A percentile compares a stretch with the other conserved stretches of the same genome.
phyloP scores from a whole-genome alignment of 345 rosid species.

The Eucalyptus grandis region DNA sequence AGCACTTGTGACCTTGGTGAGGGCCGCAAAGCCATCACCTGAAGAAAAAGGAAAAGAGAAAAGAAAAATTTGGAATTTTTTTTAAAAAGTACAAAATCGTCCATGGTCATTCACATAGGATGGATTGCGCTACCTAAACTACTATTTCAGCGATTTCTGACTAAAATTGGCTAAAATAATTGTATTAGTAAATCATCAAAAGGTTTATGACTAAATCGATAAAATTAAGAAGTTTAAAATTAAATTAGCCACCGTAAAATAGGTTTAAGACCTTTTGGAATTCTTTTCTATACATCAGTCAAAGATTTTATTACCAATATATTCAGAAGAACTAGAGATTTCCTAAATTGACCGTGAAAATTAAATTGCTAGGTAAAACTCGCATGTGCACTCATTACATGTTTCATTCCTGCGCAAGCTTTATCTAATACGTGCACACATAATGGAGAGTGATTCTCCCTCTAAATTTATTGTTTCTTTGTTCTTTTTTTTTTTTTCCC shows the following conservation, averaged over 20 bases:
- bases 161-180: not conserved
- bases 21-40: not conserved
- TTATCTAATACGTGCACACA: not conserved
- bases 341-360: not conserved
- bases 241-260: not conserved
- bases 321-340: not conserved
- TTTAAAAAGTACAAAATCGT: not conserved
- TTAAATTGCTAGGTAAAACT: not conserved
- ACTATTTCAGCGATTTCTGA: accelerated
- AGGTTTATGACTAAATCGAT: not conserved
- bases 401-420: not conserved
- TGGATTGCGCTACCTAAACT: accelerated
- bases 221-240: not conserved
- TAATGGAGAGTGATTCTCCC: not conserved
- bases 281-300: not conserved
- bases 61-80: accelerated
- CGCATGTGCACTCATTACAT: not conserved
- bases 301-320: not conserved
- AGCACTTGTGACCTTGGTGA: not conserved
- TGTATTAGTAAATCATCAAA: not conserved
- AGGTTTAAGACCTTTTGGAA: not conserved
- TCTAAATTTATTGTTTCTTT: not conserved
- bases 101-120: not conserved
- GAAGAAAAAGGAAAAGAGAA: not conserved
- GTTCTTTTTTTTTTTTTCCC: not conserved